Conservation (phyloP, 148 eudicot species). For the Tetragonia tetragonoides region DNA sequence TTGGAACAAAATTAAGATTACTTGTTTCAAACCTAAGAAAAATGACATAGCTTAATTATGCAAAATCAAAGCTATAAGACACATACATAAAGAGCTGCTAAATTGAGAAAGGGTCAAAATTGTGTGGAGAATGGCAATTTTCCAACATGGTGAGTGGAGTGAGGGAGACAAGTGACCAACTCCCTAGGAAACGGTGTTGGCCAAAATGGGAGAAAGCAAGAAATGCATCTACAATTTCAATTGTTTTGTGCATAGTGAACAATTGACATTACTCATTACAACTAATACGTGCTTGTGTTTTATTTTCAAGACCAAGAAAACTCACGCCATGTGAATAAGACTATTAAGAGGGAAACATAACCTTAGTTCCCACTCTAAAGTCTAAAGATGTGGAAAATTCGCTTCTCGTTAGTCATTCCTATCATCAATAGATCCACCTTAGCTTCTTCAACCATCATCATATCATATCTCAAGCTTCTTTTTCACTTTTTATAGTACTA, state of each 20-base stretch:
- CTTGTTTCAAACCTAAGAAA: not conserved
- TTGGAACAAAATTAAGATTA: too few relatives aligned
- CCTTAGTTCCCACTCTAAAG: not conserved
- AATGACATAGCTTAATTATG: not conserved
- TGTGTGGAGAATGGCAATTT: conserved; percentile 11
- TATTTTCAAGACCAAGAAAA: not conserved
- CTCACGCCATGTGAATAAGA: not conserved
- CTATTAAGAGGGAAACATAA: not conserved
- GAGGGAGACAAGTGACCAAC: conserved; percentile 9
- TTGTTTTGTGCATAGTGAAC: not conserved
- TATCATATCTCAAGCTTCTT: too few relatives aligned
- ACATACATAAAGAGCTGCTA: too few relatives aligned
- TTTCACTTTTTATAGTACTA: too few relatives aligned
- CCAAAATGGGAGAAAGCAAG: conserved; percentile 6
- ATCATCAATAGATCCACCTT: not conserved
- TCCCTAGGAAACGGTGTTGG: conserved; percentile 6
- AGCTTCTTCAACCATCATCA: not conserved
- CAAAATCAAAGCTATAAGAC: not conserved
- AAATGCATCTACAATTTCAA: not conserved
- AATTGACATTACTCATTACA: not conserved
- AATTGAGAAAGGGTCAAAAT: not conserved
- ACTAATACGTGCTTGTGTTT: not conserved
- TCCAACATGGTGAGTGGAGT: not conserved
- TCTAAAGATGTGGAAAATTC: not conserved
- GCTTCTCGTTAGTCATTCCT: not conserved